Evolutionary conservation across 2,329 filamentous ascomycete species (phyloP).

Genomic region (Capronia coronata): DNA sequence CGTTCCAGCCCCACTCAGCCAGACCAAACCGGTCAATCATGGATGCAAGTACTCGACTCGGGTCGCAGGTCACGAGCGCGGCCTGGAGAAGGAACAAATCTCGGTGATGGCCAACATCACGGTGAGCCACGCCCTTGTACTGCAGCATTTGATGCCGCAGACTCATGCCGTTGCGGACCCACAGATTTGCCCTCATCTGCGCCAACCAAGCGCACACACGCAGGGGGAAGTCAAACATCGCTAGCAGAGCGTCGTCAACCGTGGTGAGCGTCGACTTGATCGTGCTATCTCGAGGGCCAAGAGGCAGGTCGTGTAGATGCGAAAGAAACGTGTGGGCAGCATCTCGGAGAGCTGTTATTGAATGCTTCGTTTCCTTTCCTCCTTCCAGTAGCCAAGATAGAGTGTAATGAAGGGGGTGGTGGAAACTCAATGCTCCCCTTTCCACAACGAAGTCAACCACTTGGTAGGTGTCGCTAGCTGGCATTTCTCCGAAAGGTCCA

Average conservation of each 20-base stretch:
- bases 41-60: conserved; percentile 74
- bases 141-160: conserved; percentile 90
- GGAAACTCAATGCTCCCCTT: conserved; percentile 88
- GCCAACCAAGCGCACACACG: conserved; percentile 93
- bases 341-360: conserved; percentile 56
- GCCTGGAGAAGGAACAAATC: conserved; percentile 93
- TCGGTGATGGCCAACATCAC: conserved; percentile 88
- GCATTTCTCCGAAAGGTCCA: conserved; percentile 16
- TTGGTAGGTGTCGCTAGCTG: conserved; percentile 35
- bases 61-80: conserved; percentile 77
- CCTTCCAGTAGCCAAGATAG: conserved; percentile 93
- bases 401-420: conserved; percentile 93
- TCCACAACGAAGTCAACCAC: conserved; percentile 86
- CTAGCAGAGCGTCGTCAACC: conserved; percentile 73
- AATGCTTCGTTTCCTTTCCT: conserved; percentile 49
- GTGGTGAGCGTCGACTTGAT: conserved; percentile 26
- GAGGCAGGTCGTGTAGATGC: conserved; percentile 19
- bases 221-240: conserved; percentile 85
- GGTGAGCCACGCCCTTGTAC: conserved; percentile 79
- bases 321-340: conserved; percentile 58
- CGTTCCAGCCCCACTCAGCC: conserved; percentile 75
- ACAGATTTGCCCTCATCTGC: conserved; percentile 97
- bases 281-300: conserved; percentile 13
- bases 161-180: conserved; percentile 96
- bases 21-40: conserved; percentile 90